Conservation (phyloP, 2,329 filamentous ascomycete species). For the Penicillium expansum region DNA sequence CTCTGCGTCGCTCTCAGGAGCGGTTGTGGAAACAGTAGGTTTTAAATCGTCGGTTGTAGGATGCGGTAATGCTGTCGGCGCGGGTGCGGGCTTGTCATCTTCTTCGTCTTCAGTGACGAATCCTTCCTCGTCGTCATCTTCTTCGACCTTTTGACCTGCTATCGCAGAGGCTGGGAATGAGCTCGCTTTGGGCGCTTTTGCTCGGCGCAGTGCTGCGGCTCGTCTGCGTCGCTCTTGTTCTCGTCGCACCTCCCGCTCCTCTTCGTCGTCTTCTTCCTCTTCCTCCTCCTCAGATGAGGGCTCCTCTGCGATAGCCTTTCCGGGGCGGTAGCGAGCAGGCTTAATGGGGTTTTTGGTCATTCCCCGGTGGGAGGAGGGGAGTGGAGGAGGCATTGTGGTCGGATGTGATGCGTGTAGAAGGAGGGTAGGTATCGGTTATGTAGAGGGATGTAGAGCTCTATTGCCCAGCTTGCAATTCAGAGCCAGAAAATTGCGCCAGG, state of each 20-base stretch:
- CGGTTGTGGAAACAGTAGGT: constrained; percentile 18
- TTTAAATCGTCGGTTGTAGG: constrained; percentile 13
- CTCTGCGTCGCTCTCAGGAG: constrained; percentile 40
- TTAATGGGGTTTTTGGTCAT: constrained; percentile 90
- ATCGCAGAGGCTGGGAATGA: constrained; percentile 35
- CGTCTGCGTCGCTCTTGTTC: constrained; percentile 51
- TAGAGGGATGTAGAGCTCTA: not conserved
- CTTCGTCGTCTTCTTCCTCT: constrained; percentile 57
- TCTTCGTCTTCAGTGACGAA: constrained; percentile 59
- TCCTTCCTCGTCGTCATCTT: constrained; percentile 54
- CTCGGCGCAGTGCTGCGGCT: constrained; percentile 37
- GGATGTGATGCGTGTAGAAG: not conserved
- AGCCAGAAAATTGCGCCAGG: not conserved
- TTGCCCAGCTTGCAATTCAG: not conserved
- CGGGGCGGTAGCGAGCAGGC: constrained; percentile 77
- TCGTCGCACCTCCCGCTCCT: constrained; percentile 58
- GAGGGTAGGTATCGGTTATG: not conserved
- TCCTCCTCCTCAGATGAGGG: constrained; percentile 52
- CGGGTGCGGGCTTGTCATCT: constrained; percentile 29
- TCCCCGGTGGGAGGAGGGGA: constrained; percentile 51
- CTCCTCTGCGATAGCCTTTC: constrained; percentile 63
- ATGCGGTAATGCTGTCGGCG: constrained; percentile 14
- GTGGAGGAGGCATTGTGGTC: constrained; percentile 43
- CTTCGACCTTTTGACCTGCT: constrained; percentile 32
- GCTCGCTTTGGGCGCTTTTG: constrained; percentile 44